Percentiles rank a stretch among this genome's conserved stretches.
Evolutionary conservation across 495 filamentous ascomycete genomes (phyloP).

Genomic region (Penicillium desertorum): DNA sequence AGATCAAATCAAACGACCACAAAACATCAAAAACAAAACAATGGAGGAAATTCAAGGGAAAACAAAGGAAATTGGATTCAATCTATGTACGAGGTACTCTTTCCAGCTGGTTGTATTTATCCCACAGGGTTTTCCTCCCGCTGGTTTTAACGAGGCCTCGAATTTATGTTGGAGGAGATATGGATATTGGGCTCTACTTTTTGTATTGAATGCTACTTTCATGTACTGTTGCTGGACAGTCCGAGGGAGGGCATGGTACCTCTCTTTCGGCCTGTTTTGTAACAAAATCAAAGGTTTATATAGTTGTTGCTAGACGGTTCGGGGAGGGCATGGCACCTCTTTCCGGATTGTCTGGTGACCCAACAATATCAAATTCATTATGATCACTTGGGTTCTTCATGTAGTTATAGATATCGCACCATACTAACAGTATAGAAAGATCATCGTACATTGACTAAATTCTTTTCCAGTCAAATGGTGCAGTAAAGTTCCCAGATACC

Average conservation of each 20-base stretch:
- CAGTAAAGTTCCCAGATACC: constrained; percentile 20
- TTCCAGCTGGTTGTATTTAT: constrained; percentile 13
- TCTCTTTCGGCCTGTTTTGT: constrained; percentile 8
- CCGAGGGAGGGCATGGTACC: constrained; percentile 11
- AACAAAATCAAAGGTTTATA: neutral
- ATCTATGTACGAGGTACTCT: constrained; percentile 12
- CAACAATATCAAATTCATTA: neutral
- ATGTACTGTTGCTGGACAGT: neutral
- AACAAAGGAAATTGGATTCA: neutral
- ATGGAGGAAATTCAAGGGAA: neutral
- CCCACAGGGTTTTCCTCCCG: constrained; percentile 9
- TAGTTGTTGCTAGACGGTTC: neutral
- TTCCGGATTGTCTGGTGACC: neutral
- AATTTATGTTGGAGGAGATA: constrained; percentile 1
- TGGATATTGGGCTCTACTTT: neutral
- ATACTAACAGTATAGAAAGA: neutral
- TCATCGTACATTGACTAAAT: neutral
- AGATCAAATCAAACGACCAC: too few species aligned
- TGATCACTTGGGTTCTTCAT: neutral
- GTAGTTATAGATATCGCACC: neutral
- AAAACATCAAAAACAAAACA: neutral
- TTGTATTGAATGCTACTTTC: neutral
- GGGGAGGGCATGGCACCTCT: constrained; percentile 11
- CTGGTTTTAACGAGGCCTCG: constrained; percentile 17
- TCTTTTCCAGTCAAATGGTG: neutral